These are phyloP conservation scores for Paraglomus brasilianum DNA, from an alignment of 192 early-diverging fungal genomes.

Conservation along the genomic window DNA sequence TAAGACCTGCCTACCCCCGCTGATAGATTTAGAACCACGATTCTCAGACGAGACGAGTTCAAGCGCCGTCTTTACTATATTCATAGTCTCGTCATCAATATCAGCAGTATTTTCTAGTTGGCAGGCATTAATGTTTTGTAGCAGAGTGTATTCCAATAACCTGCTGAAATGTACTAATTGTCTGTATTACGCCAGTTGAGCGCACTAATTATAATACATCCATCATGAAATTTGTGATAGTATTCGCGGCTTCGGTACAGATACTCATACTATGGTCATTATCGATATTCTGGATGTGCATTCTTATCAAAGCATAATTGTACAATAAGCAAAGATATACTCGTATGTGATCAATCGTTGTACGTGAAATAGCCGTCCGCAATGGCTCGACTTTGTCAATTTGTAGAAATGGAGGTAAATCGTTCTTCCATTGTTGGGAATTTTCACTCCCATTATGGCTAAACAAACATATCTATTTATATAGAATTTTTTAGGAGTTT, in stretches of 20 bases:
- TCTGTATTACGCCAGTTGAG: neutral
- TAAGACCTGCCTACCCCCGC: neutral
- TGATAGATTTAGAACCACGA: neutral
- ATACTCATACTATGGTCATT: neutral
- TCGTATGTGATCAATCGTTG: conserved; percentile 20
- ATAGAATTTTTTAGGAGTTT: too few species aligned
- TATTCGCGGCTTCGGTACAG: conserved; percentile 15
- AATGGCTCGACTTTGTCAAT: neutral
- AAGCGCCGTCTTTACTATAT: neutral
- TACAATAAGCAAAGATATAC: conserved; percentile 21
- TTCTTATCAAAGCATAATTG: conserved; percentile 26
- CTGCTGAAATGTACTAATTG: conserved; percentile 4
- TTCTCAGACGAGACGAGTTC: neutral
- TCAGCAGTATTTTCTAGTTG: conserved; percentile 1
- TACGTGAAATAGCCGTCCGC: neutral
- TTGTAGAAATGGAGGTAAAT: conserved; percentile 6
- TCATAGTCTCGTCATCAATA: neutral
- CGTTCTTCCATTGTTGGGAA: conserved; percentile 1
- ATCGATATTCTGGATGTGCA: conserved; percentile 7
- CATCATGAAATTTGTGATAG: conserved; percentile 7
- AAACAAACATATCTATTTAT: too few species aligned
- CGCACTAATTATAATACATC: conserved; percentile 18
- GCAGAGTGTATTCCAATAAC: neutral
- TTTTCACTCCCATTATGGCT: neutral
- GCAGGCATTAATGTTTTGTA: neutral